Evolutionary conservation across 768 basidiomycete genomes (phyloP), one percentile per base, ranked within the genome.

Genomic region (Lentinula sp.): DNA sequence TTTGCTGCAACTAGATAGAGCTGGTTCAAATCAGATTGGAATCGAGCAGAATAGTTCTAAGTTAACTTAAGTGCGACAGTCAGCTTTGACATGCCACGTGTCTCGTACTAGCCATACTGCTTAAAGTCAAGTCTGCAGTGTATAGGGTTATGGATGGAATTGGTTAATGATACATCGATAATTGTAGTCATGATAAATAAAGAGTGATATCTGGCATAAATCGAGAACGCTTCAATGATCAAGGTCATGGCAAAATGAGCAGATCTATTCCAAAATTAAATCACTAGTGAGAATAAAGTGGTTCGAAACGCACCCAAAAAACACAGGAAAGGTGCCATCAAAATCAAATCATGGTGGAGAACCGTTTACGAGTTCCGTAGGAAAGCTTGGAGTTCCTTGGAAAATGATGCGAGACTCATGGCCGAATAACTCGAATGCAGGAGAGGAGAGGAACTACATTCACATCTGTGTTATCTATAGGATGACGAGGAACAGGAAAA

Each of bases 11-110:
- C 28, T 28, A 3, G 28, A 28, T 28, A 28, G 12, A 8, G 46
- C 18, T 18, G 16, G 16, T n/a, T 28, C 28, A 28, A 28, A 28
- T 28, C n/a, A n/a, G n/a, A n/a, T n/a, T n/a, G n/a, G n/a, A 28
- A 28, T 28, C 28, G 28, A 28, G 3, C 28, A 28, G 28, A 28
- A 28, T 28, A 28, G n/a, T n/a, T n/a, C n/a, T n/a, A n/a, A n/a
- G n/a, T n/a, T n/a, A n/a, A n/a, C n/a, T 28, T 28, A 3, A 16
- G 3, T 39, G 37, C 41, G 15, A 55, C 23, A 23, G 10, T 37
- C 39, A 55, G 55, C 55, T 56, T 56, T 56, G 55, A 56, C 36
- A 16, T 48, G 46, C 20, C 46, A 48, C 46, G 46, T 48, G 46
- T 6, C 37, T 39, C 37, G 13, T 9, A 39, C n/a, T n/a, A n/a